These are phyloP conservation scores for Neoconidiobolus thromboides DNA, from an alignment of 371 early-diverging fungal species.

Conservation along the genomic window DNA sequence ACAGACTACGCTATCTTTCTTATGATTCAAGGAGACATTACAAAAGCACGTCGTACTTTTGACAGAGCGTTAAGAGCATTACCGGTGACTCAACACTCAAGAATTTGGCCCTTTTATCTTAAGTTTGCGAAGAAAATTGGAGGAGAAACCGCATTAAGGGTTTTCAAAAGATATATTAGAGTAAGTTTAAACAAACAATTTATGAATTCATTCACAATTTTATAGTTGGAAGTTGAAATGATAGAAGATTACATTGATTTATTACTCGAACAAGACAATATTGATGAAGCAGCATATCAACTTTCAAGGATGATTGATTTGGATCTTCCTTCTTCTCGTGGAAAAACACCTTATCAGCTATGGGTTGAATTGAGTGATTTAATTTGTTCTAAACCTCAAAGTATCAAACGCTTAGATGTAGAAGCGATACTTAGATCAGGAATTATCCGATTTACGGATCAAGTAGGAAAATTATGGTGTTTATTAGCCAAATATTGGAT, in stretches of 20 bases:
- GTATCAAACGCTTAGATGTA: slow-evolving; percentile 38
- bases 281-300: slow-evolving; percentile 70
- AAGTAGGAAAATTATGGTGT: slow-evolving; percentile 75
- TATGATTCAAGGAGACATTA: slow-evolving; percentile 46
- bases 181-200: slow-evolving; percentile 14
- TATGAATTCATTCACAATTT: not conserved
- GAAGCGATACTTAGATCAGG: slow-evolving; percentile 78
- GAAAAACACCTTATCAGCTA: slow-evolving; percentile 58
- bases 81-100: slow-evolving; percentile 80
- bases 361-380: slow-evolving; percentile 81
- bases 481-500: slow-evolving; percentile 73
- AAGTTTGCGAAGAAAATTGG: slow-evolving; percentile 57
- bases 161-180: slow-evolving; percentile 67
- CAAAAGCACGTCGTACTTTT: slow-evolving; percentile 59
- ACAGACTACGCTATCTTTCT: slow-evolving; percentile 50
- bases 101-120: slow-evolving; percentile 77
- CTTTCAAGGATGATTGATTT: slow-evolving; percentile 49
- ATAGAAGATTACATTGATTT: slow-evolving; percentile 56
- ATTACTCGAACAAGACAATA: slow-evolving; percentile 38
- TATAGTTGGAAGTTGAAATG: slow-evolving; percentile 40
- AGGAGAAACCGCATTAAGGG: slow-evolving; percentile 61
- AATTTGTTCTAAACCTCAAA: slow-evolving; percentile 50
- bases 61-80: slow-evolving; percentile 80
- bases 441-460: slow-evolving; percentile 62
- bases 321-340: slow-evolving; percentile 41